Conservation (phyloP, 1,284 basidiomycete species). For the Serendipita sp. region DNA sequence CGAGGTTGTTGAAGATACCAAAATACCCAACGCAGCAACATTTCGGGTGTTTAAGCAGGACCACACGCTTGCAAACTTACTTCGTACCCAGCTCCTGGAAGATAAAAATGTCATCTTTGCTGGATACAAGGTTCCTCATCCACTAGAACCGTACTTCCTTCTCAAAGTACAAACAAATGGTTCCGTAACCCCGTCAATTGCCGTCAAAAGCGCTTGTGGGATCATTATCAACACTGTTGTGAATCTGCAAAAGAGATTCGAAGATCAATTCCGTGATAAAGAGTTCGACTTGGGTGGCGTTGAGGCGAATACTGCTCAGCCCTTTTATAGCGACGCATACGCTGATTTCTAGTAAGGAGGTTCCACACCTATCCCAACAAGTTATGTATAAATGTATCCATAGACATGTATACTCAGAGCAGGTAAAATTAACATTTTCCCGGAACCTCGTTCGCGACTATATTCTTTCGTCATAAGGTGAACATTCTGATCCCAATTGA, state of each 20-base stretch:
- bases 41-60: slow-evolving; percentile 92
- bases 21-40: slow-evolving; percentile 93
- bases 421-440: no score
- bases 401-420: no score
- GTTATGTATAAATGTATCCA: no score
- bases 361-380: no score
- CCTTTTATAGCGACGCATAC: slow-evolving; percentile 3
- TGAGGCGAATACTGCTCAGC: neutral
- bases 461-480: no score
- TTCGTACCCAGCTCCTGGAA: slow-evolving; percentile 82
- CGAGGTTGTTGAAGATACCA: slow-evolving; percentile 87
- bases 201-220: slow-evolving; percentile 73
- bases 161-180: slow-evolving; percentile 96
- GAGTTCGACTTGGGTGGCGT: slow-evolving; percentile 24
- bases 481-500: no score
- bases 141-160: slow-evolving; percentile 84
- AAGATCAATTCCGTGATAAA: slow-evolving; percentile 30
- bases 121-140: slow-evolving; percentile 95
- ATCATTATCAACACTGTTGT: slow-evolving; percentile 67
- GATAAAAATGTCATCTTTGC: slow-evolving; percentile 85
- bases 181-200: slow-evolving; percentile 64
- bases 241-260: slow-evolving; percentile 28
- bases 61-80: slow-evolving; percentile 92
- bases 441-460: no score
- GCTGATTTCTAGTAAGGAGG: neutral